Evolutionary conservation across 352 stramenopile genomes (phyloP).

Genomic region (Lagenidium giganteum): DNA sequence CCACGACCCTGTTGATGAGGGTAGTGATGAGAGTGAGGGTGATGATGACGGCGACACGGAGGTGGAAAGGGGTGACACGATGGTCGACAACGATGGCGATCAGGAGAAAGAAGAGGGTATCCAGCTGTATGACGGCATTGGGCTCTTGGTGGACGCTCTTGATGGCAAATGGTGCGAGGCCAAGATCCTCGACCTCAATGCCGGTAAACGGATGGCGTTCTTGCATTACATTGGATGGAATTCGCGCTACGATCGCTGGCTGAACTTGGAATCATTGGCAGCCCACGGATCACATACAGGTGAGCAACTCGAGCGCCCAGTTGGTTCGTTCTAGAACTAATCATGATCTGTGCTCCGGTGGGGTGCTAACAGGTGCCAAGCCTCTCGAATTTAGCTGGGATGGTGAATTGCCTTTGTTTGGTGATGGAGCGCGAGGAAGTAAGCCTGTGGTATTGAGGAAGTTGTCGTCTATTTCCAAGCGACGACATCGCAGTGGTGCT

Average conservation of each 20-base stretch:
- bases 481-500: conserved; percentile 5
- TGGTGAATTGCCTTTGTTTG: conserved; percentile 13
- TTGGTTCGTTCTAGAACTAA: too few relatives aligned
- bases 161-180: conserved; percentile 41
- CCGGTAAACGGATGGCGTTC: conserved; percentile 22
- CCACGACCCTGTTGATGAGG: too few relatives aligned
- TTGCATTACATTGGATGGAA: conserved; percentile 71
- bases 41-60: conserved; percentile 16
- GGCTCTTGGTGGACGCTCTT: conserved; percentile 42
- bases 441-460: too few relatives aligned
- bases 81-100: conserved; percentile 1
- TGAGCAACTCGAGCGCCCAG: too few relatives aligned
- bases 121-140: too few relatives aligned
- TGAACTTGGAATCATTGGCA: conserved; percentile 23
- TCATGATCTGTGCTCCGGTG: too few relatives aligned
- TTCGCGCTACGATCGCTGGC: conserved; percentile 47
- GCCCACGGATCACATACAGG: conserved; percentile 42
- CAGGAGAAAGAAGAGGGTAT: too few relatives aligned
- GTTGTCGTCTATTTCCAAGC: too few relatives aligned
- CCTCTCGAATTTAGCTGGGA: conserved; percentile 37
- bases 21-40: not conserved
- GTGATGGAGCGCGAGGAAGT: conserved; percentile 3
- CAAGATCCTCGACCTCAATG: conserved; percentile 34
- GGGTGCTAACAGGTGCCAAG: too few relatives aligned
- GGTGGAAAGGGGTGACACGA: not conserved